Evolutionary conservation across 2,329 filamentous ascomycete species (phyloP), one percentile per base, ranked within the genome.

Genomic region (Trichoderma cornu-damae): DNA sequence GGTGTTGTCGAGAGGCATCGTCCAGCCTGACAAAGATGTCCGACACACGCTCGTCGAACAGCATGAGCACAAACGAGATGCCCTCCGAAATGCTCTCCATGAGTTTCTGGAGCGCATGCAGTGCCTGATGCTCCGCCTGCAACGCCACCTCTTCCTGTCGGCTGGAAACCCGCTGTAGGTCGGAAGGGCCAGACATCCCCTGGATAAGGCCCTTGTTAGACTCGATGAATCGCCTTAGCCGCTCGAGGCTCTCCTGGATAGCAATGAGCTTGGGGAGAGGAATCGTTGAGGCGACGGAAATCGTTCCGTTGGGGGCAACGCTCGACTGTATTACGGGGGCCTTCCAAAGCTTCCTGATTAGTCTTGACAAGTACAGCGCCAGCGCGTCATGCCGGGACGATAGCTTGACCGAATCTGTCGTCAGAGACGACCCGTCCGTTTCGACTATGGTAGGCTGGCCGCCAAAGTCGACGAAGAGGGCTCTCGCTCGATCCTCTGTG

Each of bases 51-150:
- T 99, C 93, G 63, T 97, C 93, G 60, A 97, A 97, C 1, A 99
- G 79, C 68, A 96, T 94, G 20, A 93, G 80, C 3, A 96, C 90
- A 65, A 99, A 99, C 0, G 93, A 96, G 51, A 99, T 96, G 3
- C 94, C 94, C 70, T 99, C 94, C 6, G 94, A 92, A 37, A 96
- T 94, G 70, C 90, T 90, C 55, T 87, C 86, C 71, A 96, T 90
- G 22, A 99, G 79, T 62, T 88, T 86, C 61, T 96, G 84, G 48
- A 99, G 77, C 2, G 90, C 90, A 67, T 94, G 88, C 62, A 99
- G 80, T 9, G 92, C 92, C 65, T 95, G 89, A 69, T 99, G 93
- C 71, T 99, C 94, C 12, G 90, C 93, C 70, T 96, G 93, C 20
- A 96, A 78, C 1, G 92, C 90, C 47, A 96, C 83, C 70, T 97